phyloP scores from a whole-genome alignment of 2,329 filamentous ascomycete genomes.

The Fusarium sp. region DNA sequence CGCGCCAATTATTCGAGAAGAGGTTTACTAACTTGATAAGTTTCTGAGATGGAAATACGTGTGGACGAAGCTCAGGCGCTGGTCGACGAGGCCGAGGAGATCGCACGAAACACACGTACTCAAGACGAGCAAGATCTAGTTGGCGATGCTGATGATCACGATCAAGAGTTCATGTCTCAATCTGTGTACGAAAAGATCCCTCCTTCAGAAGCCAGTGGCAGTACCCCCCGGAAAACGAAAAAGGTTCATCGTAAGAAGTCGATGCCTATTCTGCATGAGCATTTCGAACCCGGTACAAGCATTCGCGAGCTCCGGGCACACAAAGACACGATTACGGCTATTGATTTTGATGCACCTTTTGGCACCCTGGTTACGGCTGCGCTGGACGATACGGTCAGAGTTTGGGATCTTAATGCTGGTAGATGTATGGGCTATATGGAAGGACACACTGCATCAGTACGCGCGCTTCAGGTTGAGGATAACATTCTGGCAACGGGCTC shows the following conservation, averaged over 20 bases:
- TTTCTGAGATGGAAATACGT: slow-evolving; percentile 73
- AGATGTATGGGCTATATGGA: slow-evolving; percentile 93
- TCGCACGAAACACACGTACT: slow-evolving; percentile 66
- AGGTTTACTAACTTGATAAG: slow-evolving; percentile 60
- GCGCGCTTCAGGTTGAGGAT: slow-evolving; percentile 93
- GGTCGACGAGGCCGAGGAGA: slow-evolving; percentile 71
- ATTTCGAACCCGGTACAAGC: slow-evolving; percentile 89
- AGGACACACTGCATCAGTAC: slow-evolving; percentile 94
- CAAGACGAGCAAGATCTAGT: slow-evolving; percentile 69
- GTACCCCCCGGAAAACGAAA: slow-evolving; percentile 65
- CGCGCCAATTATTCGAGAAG: neutral
- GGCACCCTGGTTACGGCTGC: slow-evolving; percentile 94
- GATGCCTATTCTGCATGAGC: slow-evolving; percentile 95
- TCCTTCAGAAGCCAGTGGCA: slow-evolving; percentile 59
- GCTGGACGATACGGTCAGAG: slow-evolving; percentile 91
- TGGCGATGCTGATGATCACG: slow-evolving; percentile 65
- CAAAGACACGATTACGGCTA: slow-evolving; percentile 86
- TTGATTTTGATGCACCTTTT: slow-evolving; percentile 98
- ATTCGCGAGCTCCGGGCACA: slow-evolving; percentile 94
- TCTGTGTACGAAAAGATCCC: slow-evolving; percentile 97
- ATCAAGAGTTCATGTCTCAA: slow-evolving; percentile 89
- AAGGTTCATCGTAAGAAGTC: slow-evolving; percentile 80
- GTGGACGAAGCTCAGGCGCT: slow-evolving; percentile 74
- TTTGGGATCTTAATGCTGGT: slow-evolving; percentile 96
- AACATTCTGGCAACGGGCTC: slow-evolving; percentile 96